Percentiles rank a stretch among this genome's conserved stretches.
These are phyloP conservation scores for Fraxinus xanthoxyloides DNA, from an alignment of 305 asterid species.

Conservation along the genomic window DNA sequence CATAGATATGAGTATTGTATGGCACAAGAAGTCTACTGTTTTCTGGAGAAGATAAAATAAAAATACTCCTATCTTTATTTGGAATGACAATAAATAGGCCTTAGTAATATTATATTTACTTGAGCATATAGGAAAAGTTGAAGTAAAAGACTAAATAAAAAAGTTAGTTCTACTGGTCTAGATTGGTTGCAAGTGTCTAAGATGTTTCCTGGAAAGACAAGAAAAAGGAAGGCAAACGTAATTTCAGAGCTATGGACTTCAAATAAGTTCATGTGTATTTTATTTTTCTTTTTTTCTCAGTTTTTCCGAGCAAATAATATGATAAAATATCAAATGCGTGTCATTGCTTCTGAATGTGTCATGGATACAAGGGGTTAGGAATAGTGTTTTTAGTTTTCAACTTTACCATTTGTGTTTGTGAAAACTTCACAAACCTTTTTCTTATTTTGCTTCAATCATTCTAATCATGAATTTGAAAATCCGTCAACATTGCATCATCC, in stretches of 20 bases:
- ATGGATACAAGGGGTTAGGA: background rate
- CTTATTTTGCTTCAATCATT: background rate
- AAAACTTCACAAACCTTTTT: background rate
- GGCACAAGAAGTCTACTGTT: background rate
- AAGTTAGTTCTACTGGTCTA: background rate
- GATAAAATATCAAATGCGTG: background rate
- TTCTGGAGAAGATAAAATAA: background rate
- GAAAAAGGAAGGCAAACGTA: background rate
- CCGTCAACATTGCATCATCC: background rate
- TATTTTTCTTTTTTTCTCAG: background rate
- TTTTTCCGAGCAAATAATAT: background rate
- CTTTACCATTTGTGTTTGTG: background rate
- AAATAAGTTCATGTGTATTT: background rate
- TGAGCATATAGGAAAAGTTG: background rate
- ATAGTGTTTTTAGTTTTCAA: background rate
- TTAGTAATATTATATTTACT: background rate
- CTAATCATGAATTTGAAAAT: background rate
- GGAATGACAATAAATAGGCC: background rate
- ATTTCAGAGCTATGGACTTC: background rate
- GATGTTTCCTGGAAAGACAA: background rate
- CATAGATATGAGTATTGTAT: slow-evolving; percentile 7
- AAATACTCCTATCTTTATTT: slow-evolving; percentile 6
- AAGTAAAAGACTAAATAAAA: background rate
- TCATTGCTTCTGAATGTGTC: background rate
- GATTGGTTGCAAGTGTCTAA: background rate